phyloP scores from a whole-genome alignment of 75 land plant species.

The Sequoiadendron giganteum region DNA sequence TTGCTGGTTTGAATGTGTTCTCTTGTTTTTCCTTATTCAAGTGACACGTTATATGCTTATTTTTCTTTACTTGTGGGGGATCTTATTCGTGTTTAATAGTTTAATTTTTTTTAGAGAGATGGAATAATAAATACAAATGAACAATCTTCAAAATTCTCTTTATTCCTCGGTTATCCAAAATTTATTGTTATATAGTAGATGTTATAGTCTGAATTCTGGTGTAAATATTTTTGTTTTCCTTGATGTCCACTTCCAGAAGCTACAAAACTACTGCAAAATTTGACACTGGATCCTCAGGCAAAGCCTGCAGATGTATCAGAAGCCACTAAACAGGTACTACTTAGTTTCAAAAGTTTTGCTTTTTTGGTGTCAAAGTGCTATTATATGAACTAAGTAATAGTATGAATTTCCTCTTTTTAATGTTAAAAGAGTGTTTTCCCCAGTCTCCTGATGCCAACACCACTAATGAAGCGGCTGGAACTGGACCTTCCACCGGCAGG shows the following conservation, averaged over 20 bases:
- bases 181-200: not conserved
- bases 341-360: not conserved
- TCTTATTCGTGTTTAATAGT: not conserved
- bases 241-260: conserved; percentile 34
- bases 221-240: not conserved
- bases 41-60: not conserved
- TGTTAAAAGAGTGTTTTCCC: not conserved
- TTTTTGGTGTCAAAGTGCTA: not conserved
- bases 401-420: not conserved
- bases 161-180: not conserved
- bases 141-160: not conserved
- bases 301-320: conserved; percentile 31
- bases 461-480: not conserved
- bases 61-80: not conserved
- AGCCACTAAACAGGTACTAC: conserved; percentile 25
- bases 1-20: not conserved
- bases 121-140: not conserved
- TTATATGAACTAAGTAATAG: not conserved
- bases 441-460: conserved; percentile 16
- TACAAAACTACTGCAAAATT: conserved; percentile 44
- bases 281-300: conserved; percentile 41
- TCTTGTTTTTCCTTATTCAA: not conserved
- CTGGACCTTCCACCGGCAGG: conserved; percentile 23
- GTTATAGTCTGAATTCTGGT: not conserved
- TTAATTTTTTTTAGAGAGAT: not conserved